These are phyloP conservation scores for Coemansia furcata DNA, from an alignment of 192 early-diverging fungal genomes.

Conservation along the genomic window DNA sequence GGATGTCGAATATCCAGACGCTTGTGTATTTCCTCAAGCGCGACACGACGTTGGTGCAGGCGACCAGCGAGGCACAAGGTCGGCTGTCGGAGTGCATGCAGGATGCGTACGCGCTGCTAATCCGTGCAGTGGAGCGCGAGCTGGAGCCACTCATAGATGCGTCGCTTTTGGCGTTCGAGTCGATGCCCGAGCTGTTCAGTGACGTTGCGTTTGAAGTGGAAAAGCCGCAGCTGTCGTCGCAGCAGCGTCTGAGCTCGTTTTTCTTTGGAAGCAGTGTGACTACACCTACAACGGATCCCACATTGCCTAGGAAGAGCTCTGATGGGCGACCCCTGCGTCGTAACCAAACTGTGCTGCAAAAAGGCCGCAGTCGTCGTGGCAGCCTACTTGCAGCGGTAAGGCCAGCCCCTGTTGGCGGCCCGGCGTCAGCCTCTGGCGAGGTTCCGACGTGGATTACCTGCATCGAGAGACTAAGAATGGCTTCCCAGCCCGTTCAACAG, in stretches of 20 bases:
- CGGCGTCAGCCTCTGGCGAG: constrained; percentile 33
- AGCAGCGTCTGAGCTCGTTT: constrained; percentile 46
- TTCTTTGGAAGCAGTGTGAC: constrained; percentile 32
- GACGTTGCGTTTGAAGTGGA: constrained; percentile 48
- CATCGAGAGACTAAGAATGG: constrained; percentile 18
- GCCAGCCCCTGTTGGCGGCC: constrained; percentile 3
- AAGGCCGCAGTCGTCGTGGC: constrained; percentile 33
- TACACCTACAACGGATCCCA: constrained; percentile 4
- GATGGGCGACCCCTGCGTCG: constrained; percentile 50
- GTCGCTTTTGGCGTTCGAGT: constrained; percentile 67
- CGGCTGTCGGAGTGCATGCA: constrained; percentile 79
- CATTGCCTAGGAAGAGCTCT: constrained; percentile 22
- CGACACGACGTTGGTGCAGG: constrained; percentile 69
- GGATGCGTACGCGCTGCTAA: constrained; percentile 65
- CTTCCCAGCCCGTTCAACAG: background rate
- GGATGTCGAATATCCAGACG: constrained; percentile 82
- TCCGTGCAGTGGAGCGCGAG: constrained; percentile 62
- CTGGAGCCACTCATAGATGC: constrained; percentile 67
- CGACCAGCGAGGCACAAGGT: constrained; percentile 71
- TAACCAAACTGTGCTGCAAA: constrained; percentile 34
- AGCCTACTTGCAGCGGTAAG: constrained; percentile 23
- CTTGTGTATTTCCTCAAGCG: constrained; percentile 86
- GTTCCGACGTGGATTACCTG: constrained; percentile 36
- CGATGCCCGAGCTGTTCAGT: constrained; percentile 63
- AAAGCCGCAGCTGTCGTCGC: constrained; percentile 13